Base-by-base conservation (phyloP, 2,329 filamentous ascomycete genomes). In the Ascochyta clinopodiicola region DNA sequence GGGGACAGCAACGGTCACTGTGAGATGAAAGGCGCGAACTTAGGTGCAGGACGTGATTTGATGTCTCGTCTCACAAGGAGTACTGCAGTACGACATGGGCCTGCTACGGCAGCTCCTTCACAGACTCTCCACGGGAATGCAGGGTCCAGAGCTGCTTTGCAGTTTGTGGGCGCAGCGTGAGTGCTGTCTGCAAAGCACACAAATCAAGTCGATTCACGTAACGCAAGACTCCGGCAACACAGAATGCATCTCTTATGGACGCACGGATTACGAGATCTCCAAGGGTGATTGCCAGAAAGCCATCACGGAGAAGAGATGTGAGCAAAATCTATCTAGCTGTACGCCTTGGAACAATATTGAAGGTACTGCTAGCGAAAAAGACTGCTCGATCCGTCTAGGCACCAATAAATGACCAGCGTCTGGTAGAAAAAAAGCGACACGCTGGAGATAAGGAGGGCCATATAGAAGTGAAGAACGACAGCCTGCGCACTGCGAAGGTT, bases 291-390 rank as follows among this genome's bases (percentile, higher is more conserved):
- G 12, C 6, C 19, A 25, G 40, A 27, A 45, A n/a, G 13, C 15
- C 29, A 36, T 34, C 22, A 34, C 15, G 24, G 22, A 27, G 57
- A 51, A 46, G 50, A 51, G 37, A 84, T 96, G 91, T 96, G 77
- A 83, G 89, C 91, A 92, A 87, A 86, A 86, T 86, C 92, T 96
- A 96, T 96, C 92, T 96, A 96, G 94, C 92, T 84, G 89, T 87
- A 88, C 86, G 84, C 90, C 88, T 90, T 91, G 86, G 77, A 78
- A 73, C 57, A 59, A 76, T 76, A 74, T 79, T 79, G 85, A 90
- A 92, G 91, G 90, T 88, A 88, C 90, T 86, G 92, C 90, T 97
- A 97, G 93, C 93, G 93, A 96, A 92, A 92, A 91, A 90, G 89
- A 89, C 89, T 91, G 89, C 88, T 80, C 75, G 68, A 72, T 90